Evolutionary conservation across 2,329 filamentous ascomycete genomes (phyloP).

Genomic region (Ophiostoma fasciatum): DNA sequence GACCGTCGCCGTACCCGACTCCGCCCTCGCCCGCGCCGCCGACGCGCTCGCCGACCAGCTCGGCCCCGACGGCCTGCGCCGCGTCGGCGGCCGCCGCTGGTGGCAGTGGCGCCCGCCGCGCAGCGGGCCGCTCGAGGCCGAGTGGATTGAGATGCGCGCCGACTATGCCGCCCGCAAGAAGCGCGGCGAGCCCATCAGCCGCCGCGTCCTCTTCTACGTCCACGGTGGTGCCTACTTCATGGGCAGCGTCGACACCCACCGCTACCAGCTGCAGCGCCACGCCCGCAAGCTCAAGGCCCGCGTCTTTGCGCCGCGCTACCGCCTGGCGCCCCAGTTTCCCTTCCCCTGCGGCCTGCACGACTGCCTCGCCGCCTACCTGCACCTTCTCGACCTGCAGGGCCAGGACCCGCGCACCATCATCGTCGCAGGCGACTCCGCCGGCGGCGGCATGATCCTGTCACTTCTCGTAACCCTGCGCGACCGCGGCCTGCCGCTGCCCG

Average conservation of each 20-base stretch:
- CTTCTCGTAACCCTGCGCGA: conserved; percentile 72
- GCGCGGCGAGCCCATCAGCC: conserved; percentile 25
- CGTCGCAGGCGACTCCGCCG: conserved; percentile 83
- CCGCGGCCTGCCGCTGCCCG: conserved; percentile 67
- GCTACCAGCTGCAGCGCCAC: conserved; percentile 96
- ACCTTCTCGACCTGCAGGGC: conserved; percentile 55
- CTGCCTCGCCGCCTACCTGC: conserved; percentile 75
- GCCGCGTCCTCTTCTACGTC: conserved; percentile 77
- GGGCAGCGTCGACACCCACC: conserved; percentile 86
- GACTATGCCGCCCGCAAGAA: conserved; percentile 62
- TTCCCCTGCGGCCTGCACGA: conserved; percentile 90
- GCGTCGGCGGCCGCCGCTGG: conserved; percentile 72
- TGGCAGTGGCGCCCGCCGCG: conserved; percentile 72
- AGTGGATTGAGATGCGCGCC: conserved; percentile 92
- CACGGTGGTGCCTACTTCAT: conserved; percentile 95
- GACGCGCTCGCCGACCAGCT: conserved; percentile 55
- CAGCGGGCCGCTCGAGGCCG: conserved; percentile 54
- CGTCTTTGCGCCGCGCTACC: conserved; percentile 75
- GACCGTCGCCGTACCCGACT: conserved; percentile 46
- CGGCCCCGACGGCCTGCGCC: conserved; percentile 57
- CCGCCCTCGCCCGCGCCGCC: conserved; percentile 52
- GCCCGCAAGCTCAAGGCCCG: conserved; percentile 84
- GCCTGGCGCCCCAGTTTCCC: conserved; percentile 82
- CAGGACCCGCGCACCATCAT: conserved; percentile 63
- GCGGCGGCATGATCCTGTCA: conserved; percentile 75